phyloP scores from a whole-genome alignment of 768 basidiomycete species.

The Pisolithus albus region DNA sequence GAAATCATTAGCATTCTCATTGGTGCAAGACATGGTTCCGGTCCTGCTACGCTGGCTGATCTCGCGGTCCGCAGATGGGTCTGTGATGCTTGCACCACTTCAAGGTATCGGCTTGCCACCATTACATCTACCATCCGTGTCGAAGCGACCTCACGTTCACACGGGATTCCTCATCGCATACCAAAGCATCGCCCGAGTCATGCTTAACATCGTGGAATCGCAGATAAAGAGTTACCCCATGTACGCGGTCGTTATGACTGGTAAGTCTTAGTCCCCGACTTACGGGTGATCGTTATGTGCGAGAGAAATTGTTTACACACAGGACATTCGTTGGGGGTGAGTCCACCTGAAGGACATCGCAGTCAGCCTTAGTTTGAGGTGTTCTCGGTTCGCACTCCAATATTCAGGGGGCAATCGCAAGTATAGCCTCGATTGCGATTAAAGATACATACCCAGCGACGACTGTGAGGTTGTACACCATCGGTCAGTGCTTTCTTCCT shows the following conservation, averaged over 20 bases:
- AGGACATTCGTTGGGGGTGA: conserved; percentile 38
- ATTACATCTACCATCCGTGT: background rate
- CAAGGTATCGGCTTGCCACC: conserved; percentile 22
- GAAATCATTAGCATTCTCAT: conserved; percentile 15
- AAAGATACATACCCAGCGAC: conserved; percentile 23
- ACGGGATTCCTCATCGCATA: conserved; percentile 32
- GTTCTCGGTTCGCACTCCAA: conserved; percentile 1
- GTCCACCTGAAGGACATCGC: background rate
- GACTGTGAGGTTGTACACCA: conserved; percentile 35
- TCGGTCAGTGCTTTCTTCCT: conserved; percentile 26
- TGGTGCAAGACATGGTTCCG: conserved; percentile 4
- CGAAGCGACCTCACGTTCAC: conserved; percentile 26
- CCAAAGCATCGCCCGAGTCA: conserved; percentile 23
- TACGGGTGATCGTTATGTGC: no score
- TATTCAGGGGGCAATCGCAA: conserved; percentile 32
- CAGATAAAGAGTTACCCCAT: conserved; percentile 28
- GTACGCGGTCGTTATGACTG: conserved; percentile 30
- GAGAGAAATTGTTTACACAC: conserved; percentile 1
- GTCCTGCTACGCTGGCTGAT: conserved; percentile 1
- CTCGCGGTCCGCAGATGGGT: conserved; percentile 12
- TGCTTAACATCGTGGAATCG: conserved; percentile 23
- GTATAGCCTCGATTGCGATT: conserved; percentile 31
- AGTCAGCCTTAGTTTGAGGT: background rate
- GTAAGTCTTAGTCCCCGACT: conserved; percentile 8
- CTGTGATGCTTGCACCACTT: conserved; percentile 15